Conservation (phyloP, 768 basidiomycete species). For the Lactarius indigo region DNA sequence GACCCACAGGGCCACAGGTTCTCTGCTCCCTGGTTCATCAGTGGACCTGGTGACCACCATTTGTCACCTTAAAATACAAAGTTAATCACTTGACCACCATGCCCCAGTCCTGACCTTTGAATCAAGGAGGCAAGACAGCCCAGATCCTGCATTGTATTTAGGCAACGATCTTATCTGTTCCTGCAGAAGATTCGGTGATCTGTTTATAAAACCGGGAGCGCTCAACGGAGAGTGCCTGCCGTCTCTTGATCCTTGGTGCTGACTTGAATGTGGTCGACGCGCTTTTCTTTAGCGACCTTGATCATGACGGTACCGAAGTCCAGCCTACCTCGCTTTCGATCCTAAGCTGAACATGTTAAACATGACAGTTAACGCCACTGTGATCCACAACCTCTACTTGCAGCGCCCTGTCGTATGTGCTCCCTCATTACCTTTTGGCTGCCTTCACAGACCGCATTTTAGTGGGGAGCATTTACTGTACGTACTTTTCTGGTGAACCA, state of each 20-base stretch:
- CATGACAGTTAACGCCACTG: neutral
- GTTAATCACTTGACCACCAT: neutral
- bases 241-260: neutral
- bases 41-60: neutral
- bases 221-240: neutral
- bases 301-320: neutral
- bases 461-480: too few species aligned
- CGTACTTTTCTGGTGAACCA: neutral
- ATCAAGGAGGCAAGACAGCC: neutral
- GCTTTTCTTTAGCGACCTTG: too few species aligned
- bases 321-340: neutral
- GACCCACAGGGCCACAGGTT: neutral
- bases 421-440: neutral
- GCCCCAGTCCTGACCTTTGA: neutral
- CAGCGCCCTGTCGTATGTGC: neutral
- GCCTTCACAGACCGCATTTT: neutral
- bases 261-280: too few species aligned
- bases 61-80: neutral
- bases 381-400: neutral
- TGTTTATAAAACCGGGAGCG: neutral
- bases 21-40: neutral
- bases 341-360: neutral
- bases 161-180: neutral
- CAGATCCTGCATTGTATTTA: neutral
- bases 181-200: neutral